Evolutionary conservation across 1,284 basidiomycete species (phyloP).

Genomic region (Tetrapyrgos nigripes): DNA sequence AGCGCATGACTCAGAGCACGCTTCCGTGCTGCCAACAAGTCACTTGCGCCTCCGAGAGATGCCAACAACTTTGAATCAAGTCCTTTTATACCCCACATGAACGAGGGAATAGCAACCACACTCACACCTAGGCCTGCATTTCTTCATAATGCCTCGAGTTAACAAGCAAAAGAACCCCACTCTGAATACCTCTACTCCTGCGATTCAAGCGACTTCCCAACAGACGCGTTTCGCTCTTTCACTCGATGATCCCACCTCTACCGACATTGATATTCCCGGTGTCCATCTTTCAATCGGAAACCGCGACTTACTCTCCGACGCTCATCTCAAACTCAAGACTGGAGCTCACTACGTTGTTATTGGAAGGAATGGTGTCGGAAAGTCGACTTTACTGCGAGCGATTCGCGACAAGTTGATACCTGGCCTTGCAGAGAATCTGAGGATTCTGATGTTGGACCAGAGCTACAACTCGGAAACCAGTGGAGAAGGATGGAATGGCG

Average conservation of each 20-base stretch:
- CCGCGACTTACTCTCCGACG: slow-evolving; percentile 56
- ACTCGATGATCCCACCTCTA: slow-evolving; percentile 41
- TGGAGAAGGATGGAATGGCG: slow-evolving; percentile 20
- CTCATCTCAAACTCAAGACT: slow-evolving; percentile 56
- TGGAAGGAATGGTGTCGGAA: slow-evolving; percentile 66
- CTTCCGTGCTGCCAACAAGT: too few species aligned
- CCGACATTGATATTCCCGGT: slow-evolving; percentile 51
- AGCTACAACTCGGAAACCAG: slow-evolving; percentile 36
- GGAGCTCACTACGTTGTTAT: slow-evolving; percentile 59
- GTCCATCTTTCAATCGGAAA: slow-evolving; percentile 54
- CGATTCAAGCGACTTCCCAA: slow-evolving; percentile 14
- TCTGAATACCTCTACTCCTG: background rate
- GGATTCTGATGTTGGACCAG: slow-evolving; percentile 60
- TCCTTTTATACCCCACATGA: background rate
- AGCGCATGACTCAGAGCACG: too few species aligned
- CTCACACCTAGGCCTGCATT: background rate
- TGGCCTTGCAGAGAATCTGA: slow-evolving; percentile 55
- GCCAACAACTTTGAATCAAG: background rate
- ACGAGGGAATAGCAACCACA: background rate
- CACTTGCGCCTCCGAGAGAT: background rate
- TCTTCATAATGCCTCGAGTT: background rate
- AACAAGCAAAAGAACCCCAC: background rate
- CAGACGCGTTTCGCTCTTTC: slow-evolving; percentile 51
- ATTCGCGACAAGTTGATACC: slow-evolving; percentile 53
- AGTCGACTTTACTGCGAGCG: slow-evolving; percentile 50